Base-by-base conservation (phyloP, 2,329 filamentous ascomycete genomes). In the Xylogone sp. region DNA sequence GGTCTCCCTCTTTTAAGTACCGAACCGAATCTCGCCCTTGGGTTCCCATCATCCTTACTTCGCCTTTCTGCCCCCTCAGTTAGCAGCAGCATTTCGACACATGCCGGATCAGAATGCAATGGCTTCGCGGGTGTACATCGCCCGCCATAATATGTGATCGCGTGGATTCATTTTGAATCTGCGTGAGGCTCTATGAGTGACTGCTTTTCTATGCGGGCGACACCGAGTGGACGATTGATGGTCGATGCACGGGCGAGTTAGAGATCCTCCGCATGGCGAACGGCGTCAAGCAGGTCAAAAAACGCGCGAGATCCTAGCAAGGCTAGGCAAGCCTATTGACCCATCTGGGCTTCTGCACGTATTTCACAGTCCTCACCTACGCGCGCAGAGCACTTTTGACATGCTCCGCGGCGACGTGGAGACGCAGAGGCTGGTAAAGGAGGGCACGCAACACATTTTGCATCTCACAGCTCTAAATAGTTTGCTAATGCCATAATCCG, bases 241-340 rank as follows among this genome's bases (percentile, higher is more conserved):
- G 70, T 24, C 68, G 64, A 29, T 71, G 64, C 58, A 73, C 70
- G 0, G 67, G 68, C 49, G 59, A 39, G 22, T 65, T 64, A 42
- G 68, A 71, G 16, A 57, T 70, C 43, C 53, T 59, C 1, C 60
- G 70, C 1, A 70, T 67, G 8, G 22, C 52, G 2, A 51, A 54
- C 16, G 70, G 71, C 59, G 42, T 60, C 53, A 46, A 58, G 51
- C 72, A 75, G 62, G 70, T 76, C 52, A 61, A 58, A 10, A 65
- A 10, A 75, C 75, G 4, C 71, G 70, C 64, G 45, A 67, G 69
- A 12, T 69, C 81, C 24, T 27, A 5, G 24, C 10, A 27, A 10
- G 24, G 10, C 12, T 75, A 10, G 65, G 65, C 13, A 72, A 71
- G 56, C 64, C 75, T 19, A 71, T 77, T 48, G 71, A 76, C 59